Evolutionary conservation across 306 rosid genomes (phyloP).

Genomic region (Cicer yamashitae): DNA sequence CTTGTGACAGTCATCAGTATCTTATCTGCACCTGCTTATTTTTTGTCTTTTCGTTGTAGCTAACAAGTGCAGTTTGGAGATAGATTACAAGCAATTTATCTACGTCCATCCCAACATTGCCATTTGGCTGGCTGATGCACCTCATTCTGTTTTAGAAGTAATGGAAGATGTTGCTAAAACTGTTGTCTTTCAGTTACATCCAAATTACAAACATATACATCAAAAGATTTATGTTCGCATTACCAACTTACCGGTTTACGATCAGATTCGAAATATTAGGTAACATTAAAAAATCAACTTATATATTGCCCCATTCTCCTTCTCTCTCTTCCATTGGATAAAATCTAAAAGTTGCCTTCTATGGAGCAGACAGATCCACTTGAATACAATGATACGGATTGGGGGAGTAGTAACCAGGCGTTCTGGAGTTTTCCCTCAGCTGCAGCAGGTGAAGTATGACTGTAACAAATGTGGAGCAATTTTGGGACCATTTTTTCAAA

Average conservation of each 20-base stretch:
- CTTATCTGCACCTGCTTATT: neutral
- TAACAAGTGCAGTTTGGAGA: conserved; percentile 90
- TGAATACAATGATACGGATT: conserved; percentile 98
- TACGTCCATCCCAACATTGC: conserved; percentile 97
- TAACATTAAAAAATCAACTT: conserved; percentile 33
- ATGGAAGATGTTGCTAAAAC: conserved; percentile 98
- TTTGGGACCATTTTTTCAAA: conserved; percentile 94
- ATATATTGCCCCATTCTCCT: neutral
- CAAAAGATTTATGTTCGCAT: conserved; percentile 90
- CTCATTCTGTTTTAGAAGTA: conserved; percentile 94
- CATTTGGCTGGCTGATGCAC: conserved; percentile 99
- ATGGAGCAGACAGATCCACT: conserved; percentile 83
- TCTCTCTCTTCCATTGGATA: conserved; percentile 1
- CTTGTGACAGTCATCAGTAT: neutral
- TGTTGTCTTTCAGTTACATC: conserved; percentile 85
- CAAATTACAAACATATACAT: conserved; percentile 84
- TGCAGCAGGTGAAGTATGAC: conserved; percentile 98
- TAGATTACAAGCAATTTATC: conserved; percentile 94
- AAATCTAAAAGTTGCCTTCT: conserved; percentile 19
- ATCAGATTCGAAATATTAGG: conserved; percentile 98
- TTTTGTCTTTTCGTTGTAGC: conserved; percentile 58
- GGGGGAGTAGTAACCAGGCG: conserved; percentile 99
- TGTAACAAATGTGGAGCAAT: conserved; percentile 90
- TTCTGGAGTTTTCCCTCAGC: conserved; percentile 96
- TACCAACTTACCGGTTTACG: conserved; percentile 90